Base-by-base conservation (phyloP, 495 filamentous ascomycete genomes). In the Neohortaea acidophila region DNA sequence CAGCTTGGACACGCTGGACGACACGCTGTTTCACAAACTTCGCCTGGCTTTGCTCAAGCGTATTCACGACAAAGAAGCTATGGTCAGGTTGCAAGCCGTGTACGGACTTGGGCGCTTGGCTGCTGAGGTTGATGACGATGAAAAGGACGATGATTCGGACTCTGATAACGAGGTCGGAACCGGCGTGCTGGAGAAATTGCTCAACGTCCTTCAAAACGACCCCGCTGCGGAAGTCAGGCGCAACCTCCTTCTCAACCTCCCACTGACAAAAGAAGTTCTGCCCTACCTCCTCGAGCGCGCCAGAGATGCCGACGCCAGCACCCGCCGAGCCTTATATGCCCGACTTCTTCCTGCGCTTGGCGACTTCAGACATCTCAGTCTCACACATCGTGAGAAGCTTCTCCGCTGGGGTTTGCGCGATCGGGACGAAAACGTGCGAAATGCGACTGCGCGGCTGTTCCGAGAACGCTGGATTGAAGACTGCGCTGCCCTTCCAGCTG, bases 401-500 rank as follows among this genome's bases (percentile, higher is more conserved):
- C 73, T 99, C 28, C 73, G 91, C 9, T 99, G 86, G 87, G 89
- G 89, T 21, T 59, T 99, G 26, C 77, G 87, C 21, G 89, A 99
- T 55, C 74, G 89, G 49, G 91, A 99, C 48, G 85, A 96, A 48
- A 84, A 79, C 49, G 89, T 96, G 21, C 76, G 85, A 21, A 86
- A 92, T 57, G 87, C 91, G 1, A 84, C 89, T 2, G 79, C 75
- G 9, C 77, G 84, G 31, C 64, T 96, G 29, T 99, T 96, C 61
- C 78, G 78, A 42, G 86, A 92, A 56, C 73, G 84, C 4, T 99
- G 89, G 89, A 81, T 99, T 39, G 85, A 94, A 51, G 84, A 94
- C 54, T 89, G 83, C 52, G 84, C 81, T 3, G 76, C 78, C 2
- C 54, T 64, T 1, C 46, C 46, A 2, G 46, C 46, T 10, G 46